phyloP scores from a whole-genome alignment of 2,329 filamentous ascomycete species.

The Cladosporium sp. region DNA sequence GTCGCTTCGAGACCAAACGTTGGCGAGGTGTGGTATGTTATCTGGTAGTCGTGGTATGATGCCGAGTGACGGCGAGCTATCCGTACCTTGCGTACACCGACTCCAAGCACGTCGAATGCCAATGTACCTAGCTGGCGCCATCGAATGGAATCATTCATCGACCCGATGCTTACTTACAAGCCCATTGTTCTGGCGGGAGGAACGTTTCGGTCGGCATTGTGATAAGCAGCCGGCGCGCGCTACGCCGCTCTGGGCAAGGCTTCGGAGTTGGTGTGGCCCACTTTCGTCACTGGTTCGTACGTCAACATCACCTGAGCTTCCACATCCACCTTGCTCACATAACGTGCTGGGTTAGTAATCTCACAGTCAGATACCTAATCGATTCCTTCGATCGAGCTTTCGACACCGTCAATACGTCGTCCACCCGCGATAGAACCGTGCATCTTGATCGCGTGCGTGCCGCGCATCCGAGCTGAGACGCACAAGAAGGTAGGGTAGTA shows the following conservation, averaged over 20 bases:
- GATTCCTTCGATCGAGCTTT: background rate
- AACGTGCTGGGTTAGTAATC: background rate
- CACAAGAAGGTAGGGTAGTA: conserved; percentile 2
- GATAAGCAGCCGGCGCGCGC: too few species aligned
- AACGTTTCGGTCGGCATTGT: too few species aligned
- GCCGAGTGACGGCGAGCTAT: too few species aligned
- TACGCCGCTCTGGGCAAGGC: too few species aligned
- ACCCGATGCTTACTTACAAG: too few species aligned
- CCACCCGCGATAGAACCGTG: background rate
- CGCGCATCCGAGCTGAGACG: background rate
- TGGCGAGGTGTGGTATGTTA: background rate
- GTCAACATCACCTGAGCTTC: background rate
- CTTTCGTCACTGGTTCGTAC: too few species aligned
- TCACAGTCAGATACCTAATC: background rate
- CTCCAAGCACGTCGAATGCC: too few species aligned
- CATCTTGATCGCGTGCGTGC: background rate
- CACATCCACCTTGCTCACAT: background rate
- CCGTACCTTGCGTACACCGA: too few species aligned
- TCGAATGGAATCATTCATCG: background rate
- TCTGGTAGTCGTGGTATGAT: background rate
- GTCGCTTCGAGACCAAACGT: background rate
- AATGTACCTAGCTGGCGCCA: background rate
- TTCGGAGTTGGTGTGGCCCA: too few species aligned
- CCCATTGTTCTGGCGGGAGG: too few species aligned
- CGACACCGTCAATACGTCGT: background rate